Percentiles rank a stretch among this genome's conserved stretches.
phyloP scores from a whole-genome alignment of 768 basidiomycete species.

The Mycena leptocephala region DNA sequence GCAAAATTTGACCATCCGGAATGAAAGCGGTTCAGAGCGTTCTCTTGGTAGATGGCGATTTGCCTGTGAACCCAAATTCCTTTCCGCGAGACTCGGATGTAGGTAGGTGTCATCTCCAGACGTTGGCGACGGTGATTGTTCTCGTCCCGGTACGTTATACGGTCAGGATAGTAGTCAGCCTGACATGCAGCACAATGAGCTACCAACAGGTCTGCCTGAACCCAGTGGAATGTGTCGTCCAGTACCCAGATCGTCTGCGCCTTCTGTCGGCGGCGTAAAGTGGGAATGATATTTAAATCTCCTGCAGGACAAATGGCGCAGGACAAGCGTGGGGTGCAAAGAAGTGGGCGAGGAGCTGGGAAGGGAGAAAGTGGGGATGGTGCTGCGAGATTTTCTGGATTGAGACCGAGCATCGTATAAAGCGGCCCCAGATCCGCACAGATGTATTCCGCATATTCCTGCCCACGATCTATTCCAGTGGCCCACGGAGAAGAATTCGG shows the following conservation, averaged over 20 bases:
- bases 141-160: slow-evolving; percentile 9
- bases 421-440: not conserved
- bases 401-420: slow-evolving; percentile 7
- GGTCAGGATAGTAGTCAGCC: slow-evolving; percentile 39
- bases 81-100: too few relatives aligned
- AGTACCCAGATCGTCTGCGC: slow-evolving; percentile 10
- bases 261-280: slow-evolving; percentile 4
- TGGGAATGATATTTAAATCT: slow-evolving; percentile 14
- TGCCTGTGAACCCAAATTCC: too few relatives aligned
- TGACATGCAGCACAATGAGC: slow-evolving; percentile 32
- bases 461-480: not conserved
- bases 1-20: too few relatives aligned
- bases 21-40: too few relatives aligned
- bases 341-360: not conserved
- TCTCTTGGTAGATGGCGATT: too few relatives aligned
- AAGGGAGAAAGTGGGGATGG: not conserved
- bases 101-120: slow-evolving; percentile 27
- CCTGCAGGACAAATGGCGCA: slow-evolving; percentile 17
- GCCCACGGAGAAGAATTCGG: not conserved
- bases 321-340: slow-evolving; percentile 4
- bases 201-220: slow-evolving; percentile 16
- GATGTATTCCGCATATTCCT: not conserved
- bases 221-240: not conserved
- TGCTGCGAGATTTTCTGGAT: not conserved
- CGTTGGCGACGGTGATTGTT: not conserved